Percentiles rank a stretch among this genome's conserved stretches.
phyloP scores from a whole-genome alignment of 1,284 basidiomycete species.

The Ustilago cynodontis region DNA sequence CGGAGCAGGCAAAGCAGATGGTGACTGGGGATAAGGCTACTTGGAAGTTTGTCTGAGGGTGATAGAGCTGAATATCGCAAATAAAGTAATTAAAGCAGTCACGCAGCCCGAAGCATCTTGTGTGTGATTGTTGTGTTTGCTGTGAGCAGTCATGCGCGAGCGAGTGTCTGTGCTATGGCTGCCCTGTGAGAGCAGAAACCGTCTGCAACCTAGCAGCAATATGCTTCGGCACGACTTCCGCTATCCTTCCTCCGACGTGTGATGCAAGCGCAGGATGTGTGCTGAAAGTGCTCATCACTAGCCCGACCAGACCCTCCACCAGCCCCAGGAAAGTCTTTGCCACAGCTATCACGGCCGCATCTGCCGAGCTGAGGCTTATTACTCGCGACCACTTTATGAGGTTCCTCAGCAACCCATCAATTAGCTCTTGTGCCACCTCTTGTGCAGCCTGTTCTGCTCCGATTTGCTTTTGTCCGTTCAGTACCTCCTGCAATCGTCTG shows the following conservation, averaged over 20 bases:
- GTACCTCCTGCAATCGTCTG: slow-evolving; percentile 14
- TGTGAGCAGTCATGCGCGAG: background rate
- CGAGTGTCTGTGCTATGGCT: background rate
- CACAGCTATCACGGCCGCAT: background rate
- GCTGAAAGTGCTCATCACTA: slow-evolving; percentile 7
- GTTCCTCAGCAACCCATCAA: slow-evolving; percentile 11
- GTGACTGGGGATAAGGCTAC: slow-evolving; percentile 48
- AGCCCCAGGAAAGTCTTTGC: background rate
- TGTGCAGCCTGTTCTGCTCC: slow-evolving; percentile 1
- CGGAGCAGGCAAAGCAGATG: slow-evolving; percentile 56
- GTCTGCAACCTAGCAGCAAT: background rate
- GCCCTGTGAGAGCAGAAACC: background rate
- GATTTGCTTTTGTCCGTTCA: no score
- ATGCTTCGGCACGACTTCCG: background rate
- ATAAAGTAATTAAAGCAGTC: background rate
- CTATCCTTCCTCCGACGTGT: background rate
- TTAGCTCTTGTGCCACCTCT: background rate
- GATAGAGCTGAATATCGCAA: background rate
- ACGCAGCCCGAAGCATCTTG: background rate
- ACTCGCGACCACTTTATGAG: slow-evolving; percentile 6
- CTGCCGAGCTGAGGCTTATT: background rate
- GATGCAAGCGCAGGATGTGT: background rate
- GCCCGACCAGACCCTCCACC: slow-evolving; percentile 9
- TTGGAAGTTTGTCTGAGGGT: slow-evolving; percentile 61
- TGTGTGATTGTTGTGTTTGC: no score